Base-by-base conservation (phyloP, 805 yeast species). In the Wickerhamiella sergipiensis region DNA sequence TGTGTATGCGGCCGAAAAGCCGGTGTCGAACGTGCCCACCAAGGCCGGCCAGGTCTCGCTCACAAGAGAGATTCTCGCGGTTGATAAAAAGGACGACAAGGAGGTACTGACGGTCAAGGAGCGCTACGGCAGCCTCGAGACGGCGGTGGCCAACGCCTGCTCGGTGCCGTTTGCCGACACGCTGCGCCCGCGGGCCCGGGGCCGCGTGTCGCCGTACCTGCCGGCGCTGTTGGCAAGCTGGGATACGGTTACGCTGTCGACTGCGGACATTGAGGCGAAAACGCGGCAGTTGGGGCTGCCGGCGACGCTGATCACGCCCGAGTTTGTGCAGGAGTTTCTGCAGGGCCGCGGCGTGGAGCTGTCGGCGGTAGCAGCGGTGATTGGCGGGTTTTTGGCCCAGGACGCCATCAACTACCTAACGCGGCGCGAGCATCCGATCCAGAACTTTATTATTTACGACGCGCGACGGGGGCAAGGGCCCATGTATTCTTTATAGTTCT, bases 381-480 rank as follows among this genome's bases (percentile, higher is more conserved):
- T 90, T 6, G 98, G 97, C 6, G 98, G 97, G 1, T 75, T 86
- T 1, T 66, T 90, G 22, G 84, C 95, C 2, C 98, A 92, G 66
- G 96, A 89, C 63, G 82, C 87, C 13, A 83, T 92, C 45, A 92
- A 92, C 67, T 79, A 75, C 50, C 66, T 90, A 49, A 83, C 92
- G 43, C 77, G 77, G 57, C 78, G 81, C 57, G 88, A 85, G 58
- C 73, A 80, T 43, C 95, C 97, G 2, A 72, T 89, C 39, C 89
- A 87, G 63, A 92, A 92, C 63, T 72, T 85, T 49, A 72, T 85
- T 56, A 67, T 90, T 0, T 72, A 89, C 39, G 95, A 92, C 67
- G 88, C 90, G 10, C 65, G 72, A 17, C 71, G 73, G 18, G 73
- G 80, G 44, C 81, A 80, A 53, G 85, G 87, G 78, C 95, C 95